A percentile compares a stretch with the other conserved stretches of the same genome.
Conservation (phyloP, 1,139 yeast genomes). For the Diutina mesorugosa region DNA sequence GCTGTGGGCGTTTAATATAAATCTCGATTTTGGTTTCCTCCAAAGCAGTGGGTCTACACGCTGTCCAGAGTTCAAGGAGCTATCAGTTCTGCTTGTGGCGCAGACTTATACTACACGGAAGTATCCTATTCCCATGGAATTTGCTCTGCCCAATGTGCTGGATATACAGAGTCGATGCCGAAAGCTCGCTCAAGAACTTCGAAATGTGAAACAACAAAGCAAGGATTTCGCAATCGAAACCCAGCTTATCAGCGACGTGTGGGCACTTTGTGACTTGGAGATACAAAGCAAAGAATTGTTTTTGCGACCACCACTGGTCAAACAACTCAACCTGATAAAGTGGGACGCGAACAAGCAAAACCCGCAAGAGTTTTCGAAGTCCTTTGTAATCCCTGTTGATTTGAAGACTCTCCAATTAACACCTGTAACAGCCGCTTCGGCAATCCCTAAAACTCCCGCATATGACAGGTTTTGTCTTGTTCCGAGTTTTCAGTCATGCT, state of each 20-base stretch:
- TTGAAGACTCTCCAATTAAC: neutral
- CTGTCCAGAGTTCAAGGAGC: neutral
- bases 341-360: neutral
- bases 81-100: neutral
- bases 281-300: neutral
- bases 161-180: neutral
- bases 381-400: neutral
- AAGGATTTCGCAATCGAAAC: neutral
- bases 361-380: neutral
- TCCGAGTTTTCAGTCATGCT: constrained; percentile 17
- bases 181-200: neutral
- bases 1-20: neutral
- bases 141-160: neutral
- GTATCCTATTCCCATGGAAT: constrained; percentile 1
- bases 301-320: neutral
- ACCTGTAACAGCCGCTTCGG: neutral
- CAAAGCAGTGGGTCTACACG: neutral
- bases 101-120: neutral
- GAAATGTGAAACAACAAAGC: neutral
- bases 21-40: neutral
- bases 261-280: neutral
- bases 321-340: neutral
- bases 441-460: neutral
- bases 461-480: constrained; percentile 9
- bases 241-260: neutral